Evolutionary conservation across 805 yeast genomes (phyloP).

Genomic region (Metschnikowia koreensis): DNA sequence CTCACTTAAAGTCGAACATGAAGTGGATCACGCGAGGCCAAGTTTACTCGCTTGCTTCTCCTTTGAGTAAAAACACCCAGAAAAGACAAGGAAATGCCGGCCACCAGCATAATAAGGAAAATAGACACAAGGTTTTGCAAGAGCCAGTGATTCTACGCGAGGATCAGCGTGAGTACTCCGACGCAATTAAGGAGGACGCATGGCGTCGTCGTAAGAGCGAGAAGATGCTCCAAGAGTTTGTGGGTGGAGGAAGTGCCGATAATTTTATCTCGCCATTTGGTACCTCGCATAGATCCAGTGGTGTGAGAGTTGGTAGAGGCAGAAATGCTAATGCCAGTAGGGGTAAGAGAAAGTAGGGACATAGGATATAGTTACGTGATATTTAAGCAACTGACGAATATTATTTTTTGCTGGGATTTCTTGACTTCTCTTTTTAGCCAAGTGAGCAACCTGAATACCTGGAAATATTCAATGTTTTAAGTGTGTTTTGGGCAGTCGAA

Average conservation of each 20-base stretch:
- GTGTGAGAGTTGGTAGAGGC: conserved; percentile 83
- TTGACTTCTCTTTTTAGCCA: too few species aligned
- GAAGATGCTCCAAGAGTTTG: conserved; percentile 80
- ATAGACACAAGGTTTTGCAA: conserved; percentile 48
- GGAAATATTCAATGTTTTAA: too few species aligned
- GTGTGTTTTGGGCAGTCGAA: too few species aligned
- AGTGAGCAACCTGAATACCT: too few species aligned
- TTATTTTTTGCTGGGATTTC: too few species aligned
- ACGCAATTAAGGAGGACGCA: conserved; percentile 81
- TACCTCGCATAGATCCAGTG: conserved; percentile 43
- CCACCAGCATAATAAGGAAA: conserved; percentile 66
- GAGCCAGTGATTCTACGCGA: conserved; percentile 68
- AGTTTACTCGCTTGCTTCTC: conserved; percentile 78
- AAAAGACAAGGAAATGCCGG: conserved; percentile 78
- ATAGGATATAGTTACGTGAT: neutral
- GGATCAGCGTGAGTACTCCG: conserved; percentile 91
- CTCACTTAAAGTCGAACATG: conserved; percentile 86
- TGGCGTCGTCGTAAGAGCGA: conserved; percentile 88
- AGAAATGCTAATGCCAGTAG: conserved; percentile 71
- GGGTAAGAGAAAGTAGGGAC: conserved; percentile 12
- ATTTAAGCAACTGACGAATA: too few species aligned
- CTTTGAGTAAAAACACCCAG: conserved; percentile 72
- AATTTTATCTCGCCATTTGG: conserved; percentile 84
- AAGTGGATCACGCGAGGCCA: conserved; percentile 93
- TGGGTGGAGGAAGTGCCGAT: conserved; percentile 92